Evolutionary conservation across 208 protist genomes (phyloP).

Genomic region (Tritrichomonas musculus): DNA sequence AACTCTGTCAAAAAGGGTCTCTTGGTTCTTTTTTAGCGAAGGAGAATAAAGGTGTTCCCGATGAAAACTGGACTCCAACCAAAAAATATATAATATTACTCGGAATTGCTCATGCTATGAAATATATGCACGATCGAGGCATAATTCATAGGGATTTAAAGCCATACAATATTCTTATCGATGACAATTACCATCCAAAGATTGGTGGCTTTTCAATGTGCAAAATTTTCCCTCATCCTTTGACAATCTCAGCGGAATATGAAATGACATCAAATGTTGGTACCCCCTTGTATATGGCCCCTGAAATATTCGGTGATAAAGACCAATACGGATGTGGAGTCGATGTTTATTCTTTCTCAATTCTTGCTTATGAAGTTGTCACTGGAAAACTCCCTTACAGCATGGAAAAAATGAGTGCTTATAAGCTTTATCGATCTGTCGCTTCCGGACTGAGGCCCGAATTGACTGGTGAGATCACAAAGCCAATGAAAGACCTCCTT

Average conservation of each 20-base stretch:
- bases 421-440: background rate
- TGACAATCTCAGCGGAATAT: too few species aligned
- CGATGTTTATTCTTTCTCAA: background rate
- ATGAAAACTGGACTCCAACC: too few species aligned
- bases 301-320: background rate
- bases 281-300: background rate
- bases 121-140: background rate
- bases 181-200: background rate
- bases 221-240: background rate
- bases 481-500: background rate
- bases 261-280: too few species aligned
- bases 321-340: background rate
- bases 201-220: background rate
- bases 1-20: too few species aligned
- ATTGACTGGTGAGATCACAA: too few species aligned
- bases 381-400: background rate
- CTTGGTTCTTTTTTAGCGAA: too few species aligned
- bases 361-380: background rate
- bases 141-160: constrained; percentile 2
- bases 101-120: background rate
- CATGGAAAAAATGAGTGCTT: background rate
- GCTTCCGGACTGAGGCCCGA: background rate
- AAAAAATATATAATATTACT: background rate
- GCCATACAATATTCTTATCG: background rate
- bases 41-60: too few species aligned